Evolutionary conservation across 495 filamentous ascomycete species (phyloP), one percentile per base, ranked within the genome.

Genomic region (Podospora pseudopauciseta): DNA sequence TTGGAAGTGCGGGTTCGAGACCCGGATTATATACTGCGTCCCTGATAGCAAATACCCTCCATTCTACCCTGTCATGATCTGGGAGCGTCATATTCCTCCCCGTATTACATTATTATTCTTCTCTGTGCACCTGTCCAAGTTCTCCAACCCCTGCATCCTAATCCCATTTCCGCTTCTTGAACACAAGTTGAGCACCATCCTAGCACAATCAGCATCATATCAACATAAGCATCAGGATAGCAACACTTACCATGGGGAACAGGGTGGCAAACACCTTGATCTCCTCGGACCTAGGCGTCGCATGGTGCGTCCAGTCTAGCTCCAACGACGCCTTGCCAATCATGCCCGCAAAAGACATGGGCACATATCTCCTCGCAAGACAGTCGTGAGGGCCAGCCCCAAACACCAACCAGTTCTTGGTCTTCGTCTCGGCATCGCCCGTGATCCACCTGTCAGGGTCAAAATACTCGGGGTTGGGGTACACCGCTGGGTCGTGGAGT

Each of bases 181-280:
- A 66, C 28, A 49, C 57, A 23, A 66, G 28, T 19, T 59, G 65
- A 16, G 16, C 16, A 18, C 57, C 65, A 60, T 66, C 65, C 65
- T 66, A 53, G 5, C 13, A 60, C 6, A 15, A 56, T 26, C 60
- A 26, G 59, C 27, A 28, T 60, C 7, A 0, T 18, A 4, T 27
- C 49, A 32, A 18, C 18, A 20, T 32, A 53, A 30, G 23, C 54
- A 15, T 27, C 15, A 5, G 11, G 53, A 60, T n/a, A 60, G 28
- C 15, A 56, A 13, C 7, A 68, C 88, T 79, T 83, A 94, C 93
- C 89, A 90, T 88, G 60, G 94, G 94, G 83, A 97, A 97, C 67
- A 97, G 91, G 11, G 91, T 95, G 19, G 93, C 94, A 81, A 97
- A 97, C 60, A 97, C 93, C 82, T 94, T 92, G 78, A 97, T 97